These are phyloP conservation scores for Allium cepa DNA, from an alignment of 106 monocot species.

Conservation along the genomic window DNA sequence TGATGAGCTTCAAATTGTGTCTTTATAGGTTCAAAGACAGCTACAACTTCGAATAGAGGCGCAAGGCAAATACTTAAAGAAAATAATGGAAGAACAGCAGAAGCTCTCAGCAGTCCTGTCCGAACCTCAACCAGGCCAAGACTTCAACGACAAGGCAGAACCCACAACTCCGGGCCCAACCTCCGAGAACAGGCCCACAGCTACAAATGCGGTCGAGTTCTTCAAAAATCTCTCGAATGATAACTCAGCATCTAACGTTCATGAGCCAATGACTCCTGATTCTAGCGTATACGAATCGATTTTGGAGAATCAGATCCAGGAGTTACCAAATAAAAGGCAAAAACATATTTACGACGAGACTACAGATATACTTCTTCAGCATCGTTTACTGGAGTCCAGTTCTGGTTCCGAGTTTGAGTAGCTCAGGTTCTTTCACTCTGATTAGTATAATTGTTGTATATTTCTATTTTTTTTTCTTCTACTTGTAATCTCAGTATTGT, in stretches of 20 bases:
- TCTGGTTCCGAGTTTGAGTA: not conserved
- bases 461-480: too few relatives aligned
- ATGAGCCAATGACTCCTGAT: not conserved
- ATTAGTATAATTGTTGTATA: too few relatives aligned
- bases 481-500: too few relatives aligned
- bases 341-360: not conserved
- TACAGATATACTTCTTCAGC: not conserved
- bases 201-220: too few relatives aligned
- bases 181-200: not conserved
- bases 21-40: conserved; percentile 51
- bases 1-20: not conserved
- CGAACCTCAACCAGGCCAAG: not conserved
- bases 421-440: too few relatives aligned
- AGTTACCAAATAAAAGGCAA: not conserved
- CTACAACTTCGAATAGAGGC: conserved; percentile 67
- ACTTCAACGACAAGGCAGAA: not conserved
- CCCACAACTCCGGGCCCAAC: not conserved
- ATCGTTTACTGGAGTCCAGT: not conserved
- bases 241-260: not conserved
- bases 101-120: conserved; percentile 20
- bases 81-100: conserved; percentile 63
- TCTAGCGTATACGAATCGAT: not conserved
- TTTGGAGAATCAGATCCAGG: not conserved
- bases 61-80: conserved; percentile 64
- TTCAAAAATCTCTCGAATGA: not conserved